Evolutionary conservation across 768 basidiomycete genomes (phyloP).

Genomic region (Macrolepiota fuliginosa): DNA sequence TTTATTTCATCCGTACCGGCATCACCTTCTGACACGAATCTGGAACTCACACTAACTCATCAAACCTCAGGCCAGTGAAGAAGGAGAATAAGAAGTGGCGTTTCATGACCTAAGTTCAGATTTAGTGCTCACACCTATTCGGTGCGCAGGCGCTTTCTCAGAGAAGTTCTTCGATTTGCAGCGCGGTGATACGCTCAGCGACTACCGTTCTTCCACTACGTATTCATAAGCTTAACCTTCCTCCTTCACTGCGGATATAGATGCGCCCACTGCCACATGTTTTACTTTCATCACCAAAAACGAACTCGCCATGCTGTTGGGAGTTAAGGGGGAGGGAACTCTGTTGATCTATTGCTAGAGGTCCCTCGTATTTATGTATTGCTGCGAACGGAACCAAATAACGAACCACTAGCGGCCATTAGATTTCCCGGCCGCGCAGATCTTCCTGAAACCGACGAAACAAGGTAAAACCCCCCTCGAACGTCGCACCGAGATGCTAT

Average conservation of each 20-base stretch:
- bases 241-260: constrained; percentile 31
- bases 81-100: background rate
- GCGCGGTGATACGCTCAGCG: constrained; percentile 19
- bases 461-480: background rate
- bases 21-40: constrained; percentile 7
- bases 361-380: background rate
- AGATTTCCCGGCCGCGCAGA: background rate
- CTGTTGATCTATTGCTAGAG: background rate
- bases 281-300: constrained; percentile 15
- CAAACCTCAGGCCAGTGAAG: background rate
- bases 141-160: background rate
- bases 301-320: background rate
- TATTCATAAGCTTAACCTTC: constrained; percentile 3
- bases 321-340: background rate
- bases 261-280: constrained; percentile 34
- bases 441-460: background rate
- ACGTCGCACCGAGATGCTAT: background rate
- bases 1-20: constrained; percentile 3
- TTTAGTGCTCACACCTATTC: background rate
- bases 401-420: background rate
- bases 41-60: background rate
- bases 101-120: constrained; percentile 4
- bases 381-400: background rate
- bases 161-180: constrained; percentile 7
- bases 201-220: constrained; percentile 13